Percentiles rank a stretch among this genome's conserved stretches.
Conservation (phyloP, 208 protist species). For the Leishmania braziliensis region DNA sequence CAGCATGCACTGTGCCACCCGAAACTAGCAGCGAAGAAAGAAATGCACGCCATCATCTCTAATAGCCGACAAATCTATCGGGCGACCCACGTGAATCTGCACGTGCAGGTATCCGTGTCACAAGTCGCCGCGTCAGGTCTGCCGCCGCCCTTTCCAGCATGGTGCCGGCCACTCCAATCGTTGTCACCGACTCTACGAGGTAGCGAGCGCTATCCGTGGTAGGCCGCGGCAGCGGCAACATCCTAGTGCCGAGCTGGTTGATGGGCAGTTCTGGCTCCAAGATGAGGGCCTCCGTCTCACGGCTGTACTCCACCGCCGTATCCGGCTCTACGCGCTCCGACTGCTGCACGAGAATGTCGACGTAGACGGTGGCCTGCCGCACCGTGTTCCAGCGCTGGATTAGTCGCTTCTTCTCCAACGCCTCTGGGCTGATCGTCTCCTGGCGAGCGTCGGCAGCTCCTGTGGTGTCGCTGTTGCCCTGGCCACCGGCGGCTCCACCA, state of each 20-base stretch:
- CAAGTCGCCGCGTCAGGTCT: slow-evolving; percentile 18
- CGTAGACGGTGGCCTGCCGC: slow-evolving; percentile 60
- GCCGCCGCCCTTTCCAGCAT: slow-evolving; percentile 17
- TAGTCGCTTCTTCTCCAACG: slow-evolving; percentile 56
- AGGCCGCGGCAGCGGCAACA: slow-evolving; percentile 60
- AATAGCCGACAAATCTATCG: slow-evolving; percentile 26
- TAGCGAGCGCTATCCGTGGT: slow-evolving; percentile 44
- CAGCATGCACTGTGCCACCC: not conserved
- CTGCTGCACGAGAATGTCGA: slow-evolving; percentile 82
- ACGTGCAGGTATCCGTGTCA: not conserved
- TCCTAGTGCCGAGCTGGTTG: slow-evolving; percentile 27
- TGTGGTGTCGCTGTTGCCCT: not conserved
- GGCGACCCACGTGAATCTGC: not conserved
- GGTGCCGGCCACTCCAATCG: slow-evolving; percentile 12
- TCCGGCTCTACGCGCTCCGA: slow-evolving; percentile 66
- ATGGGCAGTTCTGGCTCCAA: slow-evolving; percentile 56
- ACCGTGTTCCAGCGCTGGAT: slow-evolving; percentile 60
- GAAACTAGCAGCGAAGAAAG: not conserved
- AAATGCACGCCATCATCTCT: not conserved
- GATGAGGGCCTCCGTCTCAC: slow-evolving; percentile 64
- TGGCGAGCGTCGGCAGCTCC: slow-evolving; percentile 4
- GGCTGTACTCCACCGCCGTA: slow-evolving; percentile 68
- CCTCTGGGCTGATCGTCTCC: slow-evolving; percentile 24
- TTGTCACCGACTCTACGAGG: slow-evolving; percentile 49
- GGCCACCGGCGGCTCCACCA: slow-evolving; percentile 5